A percentile compares a stretch with the other conserved stretches of the same genome.
phyloP scores from a whole-genome alignment of 2,329 filamentous ascomycete genomes.

The Epichloe hybrida region DNA sequence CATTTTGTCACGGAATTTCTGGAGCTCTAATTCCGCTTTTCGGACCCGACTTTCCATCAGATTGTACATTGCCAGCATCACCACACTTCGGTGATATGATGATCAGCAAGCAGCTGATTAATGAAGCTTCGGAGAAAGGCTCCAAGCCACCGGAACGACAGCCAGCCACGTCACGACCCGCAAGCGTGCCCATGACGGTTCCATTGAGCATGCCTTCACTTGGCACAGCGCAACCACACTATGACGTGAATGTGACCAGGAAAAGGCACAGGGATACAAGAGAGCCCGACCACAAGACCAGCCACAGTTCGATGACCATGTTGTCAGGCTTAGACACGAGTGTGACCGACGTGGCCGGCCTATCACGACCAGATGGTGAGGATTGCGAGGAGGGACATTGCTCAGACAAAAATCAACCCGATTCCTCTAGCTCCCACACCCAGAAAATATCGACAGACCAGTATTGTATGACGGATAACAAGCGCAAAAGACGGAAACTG shows the following conservation, averaged over 20 bases:
- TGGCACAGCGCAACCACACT: not conserved
- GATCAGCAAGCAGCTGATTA: conserved; percentile 45
- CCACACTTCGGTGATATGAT: conserved; percentile 53
- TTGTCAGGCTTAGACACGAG: not conserved
- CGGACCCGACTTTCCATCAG: conserved; percentile 61
- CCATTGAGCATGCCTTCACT: not conserved
- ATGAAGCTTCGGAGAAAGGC: conserved; percentile 36
- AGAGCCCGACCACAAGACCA: not conserved
- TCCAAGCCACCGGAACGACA: not conserved
- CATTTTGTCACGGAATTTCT: conserved; percentile 77
- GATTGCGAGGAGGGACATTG: not conserved
- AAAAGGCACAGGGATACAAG: not conserved
- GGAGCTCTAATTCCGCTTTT: conserved; percentile 83
- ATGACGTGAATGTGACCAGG: not conserved
- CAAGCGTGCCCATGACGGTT: not conserved
- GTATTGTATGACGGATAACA: not conserved
- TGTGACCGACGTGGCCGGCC: not conserved
- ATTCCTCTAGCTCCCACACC: not conserved
- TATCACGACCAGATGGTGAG: not conserved
- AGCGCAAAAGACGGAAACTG: not conserved
- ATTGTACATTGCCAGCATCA: conserved; percentile 54
- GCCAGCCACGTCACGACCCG: not conserved
- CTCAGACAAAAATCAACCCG: not conserved
- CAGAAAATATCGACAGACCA: too few species aligned
- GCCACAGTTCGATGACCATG: not conserved